Evolutionary conservation across 2,329 filamentous ascomycete species (phyloP).

Genomic region (Tolypocladium ovalisporum): DNA sequence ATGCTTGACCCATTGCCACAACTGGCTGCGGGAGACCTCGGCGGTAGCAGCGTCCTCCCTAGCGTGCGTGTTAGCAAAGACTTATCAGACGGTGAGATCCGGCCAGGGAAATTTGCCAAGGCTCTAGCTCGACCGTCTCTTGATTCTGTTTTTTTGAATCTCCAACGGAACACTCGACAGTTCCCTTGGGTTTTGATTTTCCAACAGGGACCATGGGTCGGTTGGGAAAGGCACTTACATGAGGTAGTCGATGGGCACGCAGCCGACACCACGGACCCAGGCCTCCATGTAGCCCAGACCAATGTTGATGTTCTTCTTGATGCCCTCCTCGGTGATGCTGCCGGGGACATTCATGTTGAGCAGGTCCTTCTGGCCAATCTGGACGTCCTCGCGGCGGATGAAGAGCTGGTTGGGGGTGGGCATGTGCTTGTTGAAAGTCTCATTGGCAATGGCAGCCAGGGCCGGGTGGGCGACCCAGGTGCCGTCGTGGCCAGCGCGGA

Average conservation of each 20-base stretch:
- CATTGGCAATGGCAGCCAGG: constrained; percentile 74
- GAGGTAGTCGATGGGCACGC: constrained; percentile 93
- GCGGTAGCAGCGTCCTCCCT: constrained; percentile 92
- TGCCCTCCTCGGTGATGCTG: constrained; percentile 82
- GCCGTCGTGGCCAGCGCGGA: constrained; percentile 85
- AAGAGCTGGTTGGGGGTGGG: constrained; percentile 96
- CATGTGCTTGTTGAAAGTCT: constrained; percentile 98
- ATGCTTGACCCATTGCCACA: constrained; percentile 90
- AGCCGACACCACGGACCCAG: constrained; percentile 89
- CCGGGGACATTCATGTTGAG: constrained; percentile 98
- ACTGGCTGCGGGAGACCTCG: constrained; percentile 85
- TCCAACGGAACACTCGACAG: neutral
- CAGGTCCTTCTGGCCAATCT: constrained; percentile 77
- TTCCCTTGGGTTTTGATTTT: neutral
- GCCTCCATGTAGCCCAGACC: constrained; percentile 98
- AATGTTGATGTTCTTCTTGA: constrained; percentile 96
- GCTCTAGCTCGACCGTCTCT: neutral
- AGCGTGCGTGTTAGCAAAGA: neutral
- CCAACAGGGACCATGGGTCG: neutral
- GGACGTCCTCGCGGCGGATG: constrained; percentile 78
- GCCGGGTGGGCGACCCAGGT: constrained; percentile 98
- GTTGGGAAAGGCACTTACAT: constrained; percentile 47
- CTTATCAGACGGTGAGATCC: neutral
- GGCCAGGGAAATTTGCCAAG: too few relatives aligned
- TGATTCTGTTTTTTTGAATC: neutral